Base-by-base conservation (phyloP, 306 rosid genomes). In the Leucaena leucocephala region DNA sequence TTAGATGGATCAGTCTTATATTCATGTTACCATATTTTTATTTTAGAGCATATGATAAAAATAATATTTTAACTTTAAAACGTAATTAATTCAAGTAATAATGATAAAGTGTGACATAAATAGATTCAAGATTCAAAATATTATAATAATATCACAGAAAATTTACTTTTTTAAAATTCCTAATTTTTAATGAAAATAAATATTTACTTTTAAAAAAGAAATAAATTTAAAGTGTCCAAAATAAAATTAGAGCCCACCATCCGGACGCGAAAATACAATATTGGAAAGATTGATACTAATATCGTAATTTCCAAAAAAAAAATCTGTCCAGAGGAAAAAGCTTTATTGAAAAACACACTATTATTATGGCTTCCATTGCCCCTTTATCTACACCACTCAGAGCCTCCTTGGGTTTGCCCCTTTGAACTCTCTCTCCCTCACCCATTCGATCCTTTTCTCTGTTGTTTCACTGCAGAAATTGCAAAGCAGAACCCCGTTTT, bases 331-430 rank as follows among this genome's bases (percentile, higher is more conserved):
- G 36, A 21, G 2, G 6, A 21, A 44, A 27, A 65, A 3, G 8
- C 21, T 65, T 38, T 39, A 65, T 8, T 13, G 13, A 35, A 17
- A 27, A 27, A 27, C 27, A 5, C 16, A 21, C 48, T 76, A 83
- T 89, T 79, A 83, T 85, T 82, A 80, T 78, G 91, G 89, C 77
- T 83, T 79, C 84, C 83, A 34, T 68, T 76, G 70, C 79, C 43
- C 73, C 82, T 90, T 88, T 84, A 86, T 90, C 91, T 84, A 85
- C 80, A 69, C 82, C 81, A 6, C 59, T 63, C 68, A 42, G 55
- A 54, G 76, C 62, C 66, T 55, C 27, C 17, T 10, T 78, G 62
- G 73, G 73, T 46, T 80, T 64, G 61, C 79, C 79, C 88, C 34
- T 76, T 80, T 76, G 54, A 74, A 82, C 84, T 52, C 58, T 80